Evolutionary conservation across 371 early-diverging fungal genomes (phyloP), one percentile per base, ranked within the genome.

Genomic region (Zychaea mexicana): DNA sequence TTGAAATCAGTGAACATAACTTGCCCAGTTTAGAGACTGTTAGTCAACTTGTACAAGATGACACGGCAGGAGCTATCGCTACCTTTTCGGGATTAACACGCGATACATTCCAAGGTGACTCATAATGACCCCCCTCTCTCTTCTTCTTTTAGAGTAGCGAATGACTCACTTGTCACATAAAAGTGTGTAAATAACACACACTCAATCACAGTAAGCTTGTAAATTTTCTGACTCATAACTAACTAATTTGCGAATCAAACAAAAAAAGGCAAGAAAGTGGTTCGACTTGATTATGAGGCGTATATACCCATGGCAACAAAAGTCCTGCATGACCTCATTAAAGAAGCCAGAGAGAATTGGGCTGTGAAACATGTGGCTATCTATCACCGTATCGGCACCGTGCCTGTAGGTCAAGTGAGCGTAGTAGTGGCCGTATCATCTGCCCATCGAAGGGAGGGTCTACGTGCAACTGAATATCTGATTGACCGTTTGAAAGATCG

Each of bases 1-100:
- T 87, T 21, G 75, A 71, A 58, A 77, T 89, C 31, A 82, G 84
- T 1, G 24, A 26, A 9, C 82, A 86, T 21, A 65, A 63, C 24
- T 60, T 88, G n/a, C 78, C 80, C 0, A 61, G 71, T 17, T 69
- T 87, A 15, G 85, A 86, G 61, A 60, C 67, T 17, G 64, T 88
- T 30, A 69, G 81, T 9, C 64, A 76, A n/a, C 70, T 76, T 10
- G 91, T 91, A 13, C 79, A 85, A 9, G 86, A 85, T 68, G 84
- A 88, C 54, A 70, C 74, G 1, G 91, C 92, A 10, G 96, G 96
- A 17, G 96, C 95, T 13, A 89, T 94, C 31, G 83, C 88, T 1
- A 89, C 92, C 0, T 96, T 96, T 69, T 82, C 87, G 8, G 96
- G 96, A 19, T 94, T 92, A 0, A 96, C 96, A 0, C 82, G 96